Percentiles rank a stretch among this genome's conserved stretches.
Evolutionary conservation across 129 eudicot species (phyloP).

Genomic region (Saussurea involucrata): DNA sequence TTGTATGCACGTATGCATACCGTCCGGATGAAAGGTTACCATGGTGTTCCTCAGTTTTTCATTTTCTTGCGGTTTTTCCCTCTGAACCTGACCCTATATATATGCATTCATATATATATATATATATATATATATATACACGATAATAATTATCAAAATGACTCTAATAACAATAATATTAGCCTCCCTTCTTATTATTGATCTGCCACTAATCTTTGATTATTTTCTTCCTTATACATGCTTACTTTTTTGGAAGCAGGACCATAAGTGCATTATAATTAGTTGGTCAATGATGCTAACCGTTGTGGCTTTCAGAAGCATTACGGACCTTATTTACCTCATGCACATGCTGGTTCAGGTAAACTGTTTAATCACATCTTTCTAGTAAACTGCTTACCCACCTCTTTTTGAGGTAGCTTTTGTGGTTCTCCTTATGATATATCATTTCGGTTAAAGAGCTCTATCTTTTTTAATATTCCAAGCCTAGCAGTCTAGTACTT

Average conservation of each 20-base stretch:
- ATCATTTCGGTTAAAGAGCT: too few relatives aligned
- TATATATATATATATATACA: too few relatives aligned
- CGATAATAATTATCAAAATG: not conserved
- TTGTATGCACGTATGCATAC: too few relatives aligned
- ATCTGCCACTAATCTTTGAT: not conserved
- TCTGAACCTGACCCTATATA: too few relatives aligned
- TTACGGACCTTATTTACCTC: slow-evolving; percentile 72
- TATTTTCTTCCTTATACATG: not conserved
- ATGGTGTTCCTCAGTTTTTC: too few relatives aligned
- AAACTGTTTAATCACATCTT: slow-evolving; percentile 1
- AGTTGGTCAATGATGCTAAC: slow-evolving; percentile 54
- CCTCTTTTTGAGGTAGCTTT: not conserved
- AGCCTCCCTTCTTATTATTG: not conserved
- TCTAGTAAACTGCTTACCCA: not conserved
- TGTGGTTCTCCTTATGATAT: not conserved
- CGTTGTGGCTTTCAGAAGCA: slow-evolving; percentile 58
- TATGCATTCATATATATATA: not conserved
- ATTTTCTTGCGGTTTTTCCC: too few relatives aligned
- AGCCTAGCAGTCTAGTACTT: not conserved
- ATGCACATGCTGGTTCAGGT: slow-evolving; percentile 89
- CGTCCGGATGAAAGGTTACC: too few relatives aligned
- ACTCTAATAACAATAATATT: not conserved
- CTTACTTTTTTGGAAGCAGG: slow-evolving; percentile 39
- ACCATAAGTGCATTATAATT: slow-evolving; percentile 55
- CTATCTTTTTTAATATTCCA: too few relatives aligned